phyloP scores from a whole-genome alignment of 192 early-diverging fungal species.

The Dispira parvispora region DNA sequence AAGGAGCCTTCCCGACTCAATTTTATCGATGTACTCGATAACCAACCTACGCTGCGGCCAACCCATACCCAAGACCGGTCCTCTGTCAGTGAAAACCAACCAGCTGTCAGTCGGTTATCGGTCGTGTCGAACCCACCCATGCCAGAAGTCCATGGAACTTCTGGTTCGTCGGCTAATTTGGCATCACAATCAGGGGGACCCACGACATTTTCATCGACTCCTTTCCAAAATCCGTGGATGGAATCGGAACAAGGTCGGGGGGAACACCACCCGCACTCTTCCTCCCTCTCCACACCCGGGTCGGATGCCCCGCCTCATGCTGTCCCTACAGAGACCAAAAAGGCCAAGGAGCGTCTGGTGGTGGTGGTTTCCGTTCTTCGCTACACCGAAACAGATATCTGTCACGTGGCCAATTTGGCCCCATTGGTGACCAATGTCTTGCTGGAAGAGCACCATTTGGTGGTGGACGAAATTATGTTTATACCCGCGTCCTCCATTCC shows the following conservation, averaged over 20 bases:
- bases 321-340: background rate
- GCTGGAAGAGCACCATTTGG: conserved; percentile 50
- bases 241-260: background rate
- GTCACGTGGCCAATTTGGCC: conserved; percentile 31
- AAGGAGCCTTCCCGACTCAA: conserved; percentile 11
- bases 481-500: conserved; percentile 35
- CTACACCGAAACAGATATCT: conserved; percentile 14
- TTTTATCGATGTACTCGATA: background rate
- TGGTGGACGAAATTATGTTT: conserved; percentile 53
- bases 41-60: background rate
- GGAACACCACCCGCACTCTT: background rate
- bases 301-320: conserved; percentile 1
- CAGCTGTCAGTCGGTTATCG: background rate
- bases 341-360: conserved; percentile 16
- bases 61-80: background rate
- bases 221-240: background rate
- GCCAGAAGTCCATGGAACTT: too few species aligned
- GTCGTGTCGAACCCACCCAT: too few species aligned
- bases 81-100: background rate
- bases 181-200: background rate
- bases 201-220: background rate
- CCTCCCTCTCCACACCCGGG: background rate
- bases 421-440: conserved; percentile 44
- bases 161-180: background rate
- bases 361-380: conserved; percentile 20